Evolutionary conservation across 495 filamentous ascomycete species (phyloP).

Genomic region (Daldinia loculata): DNA sequence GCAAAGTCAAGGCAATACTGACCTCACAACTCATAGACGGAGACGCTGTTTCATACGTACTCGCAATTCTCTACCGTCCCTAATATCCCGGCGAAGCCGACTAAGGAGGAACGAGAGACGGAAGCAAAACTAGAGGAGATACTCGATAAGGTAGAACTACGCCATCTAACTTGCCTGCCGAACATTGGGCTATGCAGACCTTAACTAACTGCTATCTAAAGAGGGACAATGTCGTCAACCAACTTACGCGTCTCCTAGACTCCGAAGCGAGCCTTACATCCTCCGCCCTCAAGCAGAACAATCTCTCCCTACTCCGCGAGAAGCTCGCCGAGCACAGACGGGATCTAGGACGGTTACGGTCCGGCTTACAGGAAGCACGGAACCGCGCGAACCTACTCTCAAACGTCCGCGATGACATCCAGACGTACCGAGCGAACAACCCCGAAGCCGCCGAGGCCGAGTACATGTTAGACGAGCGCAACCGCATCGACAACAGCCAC

Average conservation of each 20-base stretch:
- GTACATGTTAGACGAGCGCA: conserved; percentile 94
- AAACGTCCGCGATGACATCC: conserved; percentile 90
- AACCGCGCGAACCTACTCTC: conserved; percentile 90
- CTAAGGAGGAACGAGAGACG: conserved; percentile 81
- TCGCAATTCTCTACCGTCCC: conserved; percentile 88
- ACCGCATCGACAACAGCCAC: conserved; percentile 84
- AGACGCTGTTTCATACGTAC: conserved; percentile 92
- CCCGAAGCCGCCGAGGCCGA: conserved; percentile 85
- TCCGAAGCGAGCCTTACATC: conserved; percentile 89
- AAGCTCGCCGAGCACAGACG: conserved; percentile 86
- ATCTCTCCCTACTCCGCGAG: conserved; percentile 90
- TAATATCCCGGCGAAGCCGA: conserved; percentile 81
- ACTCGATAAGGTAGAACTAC: conserved; percentile 69
- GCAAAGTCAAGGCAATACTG: conserved; percentile 9
- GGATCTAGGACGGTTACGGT: conserved; percentile 77
- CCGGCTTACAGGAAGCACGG: conserved; percentile 74
- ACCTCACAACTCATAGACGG: conserved; percentile 67
- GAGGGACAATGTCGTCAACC: conserved; percentile 82
- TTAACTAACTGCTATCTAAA: conserved; percentile 48
- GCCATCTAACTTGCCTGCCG: conserved; percentile 19
- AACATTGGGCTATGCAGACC: background rate
- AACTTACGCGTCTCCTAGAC: conserved; percentile 89
- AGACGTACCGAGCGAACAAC: conserved; percentile 83
- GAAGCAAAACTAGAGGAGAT: conserved; percentile 87
- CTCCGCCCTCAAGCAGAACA: conserved; percentile 93